Evolutionary conservation across 2,329 filamentous ascomycete genomes (phyloP).

Genomic region (Paraphaeosphaeria minitans): DNA sequence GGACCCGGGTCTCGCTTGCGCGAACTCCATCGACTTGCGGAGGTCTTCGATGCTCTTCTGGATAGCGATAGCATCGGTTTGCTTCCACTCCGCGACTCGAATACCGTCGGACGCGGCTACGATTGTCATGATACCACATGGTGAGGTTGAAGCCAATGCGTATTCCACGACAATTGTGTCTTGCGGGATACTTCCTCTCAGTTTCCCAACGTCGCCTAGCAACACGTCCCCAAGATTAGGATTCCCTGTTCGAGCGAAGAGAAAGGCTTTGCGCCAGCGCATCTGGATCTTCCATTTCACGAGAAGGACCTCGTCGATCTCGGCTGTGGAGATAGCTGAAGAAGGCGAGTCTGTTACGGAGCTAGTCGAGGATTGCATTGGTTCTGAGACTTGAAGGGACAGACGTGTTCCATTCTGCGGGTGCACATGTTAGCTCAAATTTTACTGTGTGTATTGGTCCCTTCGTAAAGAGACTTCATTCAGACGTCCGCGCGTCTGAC

Average conservation of each 20-base stretch:
- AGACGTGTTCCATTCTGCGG: background rate
- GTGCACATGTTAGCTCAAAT: background rate
- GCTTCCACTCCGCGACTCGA: slow-evolving; percentile 14
- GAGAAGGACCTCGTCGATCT: background rate
- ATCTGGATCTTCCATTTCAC: slow-evolving; percentile 6
- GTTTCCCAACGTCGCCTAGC: slow-evolving; percentile 8
- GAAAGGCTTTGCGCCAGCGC: slow-evolving; percentile 11
- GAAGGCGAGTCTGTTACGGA: background rate
- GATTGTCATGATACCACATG: slow-evolving; percentile 15
- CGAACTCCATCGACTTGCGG: background rate
- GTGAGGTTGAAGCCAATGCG: slow-evolving; percentile 13
- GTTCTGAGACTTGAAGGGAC: background rate
- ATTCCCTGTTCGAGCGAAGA: slow-evolving; percentile 13
- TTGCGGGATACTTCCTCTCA: slow-evolving; percentile 11
- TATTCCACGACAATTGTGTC: slow-evolving; percentile 15
- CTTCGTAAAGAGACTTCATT: background rate
- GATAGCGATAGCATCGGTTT: slow-evolving; percentile 10
- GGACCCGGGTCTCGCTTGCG: background rate
- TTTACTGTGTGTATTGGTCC: background rate
- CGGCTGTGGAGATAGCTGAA: background rate
- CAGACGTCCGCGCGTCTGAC: background rate
- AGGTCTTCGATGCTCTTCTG: slow-evolving; percentile 12
- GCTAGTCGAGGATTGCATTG: background rate
- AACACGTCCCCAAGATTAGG: slow-evolving; percentile 13
- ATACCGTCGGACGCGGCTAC: slow-evolving; percentile 13